phyloP scores from a whole-genome alignment of 2,329 filamentous ascomycete genomes.

The Septoria petroselini region DNA sequence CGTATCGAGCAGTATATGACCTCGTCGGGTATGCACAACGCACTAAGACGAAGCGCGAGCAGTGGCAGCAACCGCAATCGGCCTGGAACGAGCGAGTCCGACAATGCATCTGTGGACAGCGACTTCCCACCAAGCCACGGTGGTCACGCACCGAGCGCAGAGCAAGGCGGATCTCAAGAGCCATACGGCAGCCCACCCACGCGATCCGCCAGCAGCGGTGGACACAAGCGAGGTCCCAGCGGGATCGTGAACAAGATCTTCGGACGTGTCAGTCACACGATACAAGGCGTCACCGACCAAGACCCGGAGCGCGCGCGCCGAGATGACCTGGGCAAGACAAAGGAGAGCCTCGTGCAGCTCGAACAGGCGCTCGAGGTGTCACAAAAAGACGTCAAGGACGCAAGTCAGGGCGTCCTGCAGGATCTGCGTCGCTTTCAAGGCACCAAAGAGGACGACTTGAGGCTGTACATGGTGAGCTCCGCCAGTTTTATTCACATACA shows the following conservation, averaged over 20 bases:
- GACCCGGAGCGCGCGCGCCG: slow-evolving; percentile 89
- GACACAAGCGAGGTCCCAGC: slow-evolving; percentile 76
- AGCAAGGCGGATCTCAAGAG: slow-evolving; percentile 63
- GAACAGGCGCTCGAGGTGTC: slow-evolving; percentile 88
- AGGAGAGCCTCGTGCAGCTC: slow-evolving; percentile 78
- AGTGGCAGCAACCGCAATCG: slow-evolving; percentile 39
- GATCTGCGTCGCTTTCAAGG: slow-evolving; percentile 90
- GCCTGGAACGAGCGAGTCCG: slow-evolving; percentile 51
- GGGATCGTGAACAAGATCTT: slow-evolving; percentile 93
- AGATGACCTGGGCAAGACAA: slow-evolving; percentile 93
- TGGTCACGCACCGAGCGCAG: slow-evolving; percentile 58
- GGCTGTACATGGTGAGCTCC: slow-evolving; percentile 83
- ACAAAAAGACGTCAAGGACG: slow-evolving; percentile 88
- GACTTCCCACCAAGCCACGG: slow-evolving; percentile 80
- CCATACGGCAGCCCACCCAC: slow-evolving; percentile 29
- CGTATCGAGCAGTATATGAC: slow-evolving; percentile 91
- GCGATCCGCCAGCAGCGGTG: slow-evolving; percentile 26
- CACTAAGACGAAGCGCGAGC: slow-evolving; percentile 63
- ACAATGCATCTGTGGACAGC: slow-evolving; percentile 88
- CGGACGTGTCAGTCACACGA: slow-evolving; percentile 88
- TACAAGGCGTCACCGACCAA: slow-evolving; percentile 92
- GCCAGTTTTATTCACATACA: not conserved
- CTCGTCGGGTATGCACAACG: slow-evolving; percentile 59
- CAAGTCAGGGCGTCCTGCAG: slow-evolving; percentile 79
- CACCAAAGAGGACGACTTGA: slow-evolving; percentile 93